phyloP scores from a whole-genome alignment of 225 moss, liverwort and hornwort genomes.

The Marchantia polymorpha region DNA sequence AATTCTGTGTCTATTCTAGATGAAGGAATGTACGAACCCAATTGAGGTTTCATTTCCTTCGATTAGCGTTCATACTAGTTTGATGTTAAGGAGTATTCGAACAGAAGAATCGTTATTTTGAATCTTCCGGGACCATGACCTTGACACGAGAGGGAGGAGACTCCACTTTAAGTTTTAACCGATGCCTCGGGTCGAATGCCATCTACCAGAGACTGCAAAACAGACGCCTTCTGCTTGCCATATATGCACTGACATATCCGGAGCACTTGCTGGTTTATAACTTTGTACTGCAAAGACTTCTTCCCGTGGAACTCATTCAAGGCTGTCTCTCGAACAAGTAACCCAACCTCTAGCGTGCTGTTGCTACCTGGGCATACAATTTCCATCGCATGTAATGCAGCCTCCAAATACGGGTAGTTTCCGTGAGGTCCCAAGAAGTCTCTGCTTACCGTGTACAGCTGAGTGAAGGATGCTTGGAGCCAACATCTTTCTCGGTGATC shows the following conservation, averaged over 20 bases:
- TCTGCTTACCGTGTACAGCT: slow-evolving; percentile 59
- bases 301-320: slow-evolving; percentile 51
- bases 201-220: slow-evolving; percentile 75
- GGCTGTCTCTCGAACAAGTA: slow-evolving; percentile 58
- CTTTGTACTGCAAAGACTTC: slow-evolving; percentile 67
- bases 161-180: slow-evolving; percentile 5
- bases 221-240: slow-evolving; percentile 69
- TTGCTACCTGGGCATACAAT: slow-evolving; percentile 66
- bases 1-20: background rate
- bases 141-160: background rate
- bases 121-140: background rate
- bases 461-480: slow-evolving; percentile 75
- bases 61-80: background rate
- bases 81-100: background rate
- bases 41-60: background rate
- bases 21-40: background rate
- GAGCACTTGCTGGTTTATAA: slow-evolving; percentile 56
- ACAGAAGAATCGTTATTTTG: background rate
- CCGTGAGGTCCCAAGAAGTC: slow-evolving; percentile 42
- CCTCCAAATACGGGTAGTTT: slow-evolving; percentile 48
- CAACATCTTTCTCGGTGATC: slow-evolving; percentile 55
- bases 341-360: slow-evolving; percentile 65
- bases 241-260: slow-evolving; percentile 74
- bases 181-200: slow-evolving; percentile 13
- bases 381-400: slow-evolving; percentile 60